phyloP scores from a whole-genome alignment of 768 basidiomycete genomes.

The Lyophyllum semitale region DNA sequence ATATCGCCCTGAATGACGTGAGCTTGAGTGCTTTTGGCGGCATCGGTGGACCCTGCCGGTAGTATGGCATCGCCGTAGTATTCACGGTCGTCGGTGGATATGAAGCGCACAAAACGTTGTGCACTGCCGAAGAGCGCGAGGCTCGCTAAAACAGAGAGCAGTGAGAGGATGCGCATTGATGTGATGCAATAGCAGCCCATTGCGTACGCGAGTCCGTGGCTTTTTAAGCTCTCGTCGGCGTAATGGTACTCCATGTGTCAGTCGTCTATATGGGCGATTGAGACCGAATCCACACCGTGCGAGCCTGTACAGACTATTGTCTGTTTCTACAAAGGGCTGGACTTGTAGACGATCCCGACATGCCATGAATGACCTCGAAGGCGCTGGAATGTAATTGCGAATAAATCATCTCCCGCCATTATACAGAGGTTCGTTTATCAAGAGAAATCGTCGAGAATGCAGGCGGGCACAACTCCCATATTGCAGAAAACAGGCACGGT shows the following conservation, averaged over 20 bases:
- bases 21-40: constrained; percentile 32
- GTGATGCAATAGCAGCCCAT: background rate
- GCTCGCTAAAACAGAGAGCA: constrained; percentile 11
- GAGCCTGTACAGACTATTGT: too few species aligned
- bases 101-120: constrained; percentile 41
- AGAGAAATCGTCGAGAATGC: too few species aligned
- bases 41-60: constrained; percentile 28
- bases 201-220: background rate
- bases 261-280: background rate
- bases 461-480: background rate
- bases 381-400: too few species aligned
- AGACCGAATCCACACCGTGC: background rate
- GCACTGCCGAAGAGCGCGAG: constrained; percentile 25
- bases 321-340: too few species aligned
- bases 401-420: too few species aligned
- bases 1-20: constrained; percentile 36
- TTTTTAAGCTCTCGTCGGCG: background rate
- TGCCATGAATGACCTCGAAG: too few species aligned
- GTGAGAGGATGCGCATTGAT: constrained; percentile 16
- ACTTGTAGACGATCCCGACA: background rate
- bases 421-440: too few species aligned
- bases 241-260: background rate
- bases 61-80: constrained; percentile 42
- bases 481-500: background rate
- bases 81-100: constrained; percentile 34